Evolutionary conservation across 345 rosid genomes (phyloP).

Genomic region (Populus tremula): DNA sequence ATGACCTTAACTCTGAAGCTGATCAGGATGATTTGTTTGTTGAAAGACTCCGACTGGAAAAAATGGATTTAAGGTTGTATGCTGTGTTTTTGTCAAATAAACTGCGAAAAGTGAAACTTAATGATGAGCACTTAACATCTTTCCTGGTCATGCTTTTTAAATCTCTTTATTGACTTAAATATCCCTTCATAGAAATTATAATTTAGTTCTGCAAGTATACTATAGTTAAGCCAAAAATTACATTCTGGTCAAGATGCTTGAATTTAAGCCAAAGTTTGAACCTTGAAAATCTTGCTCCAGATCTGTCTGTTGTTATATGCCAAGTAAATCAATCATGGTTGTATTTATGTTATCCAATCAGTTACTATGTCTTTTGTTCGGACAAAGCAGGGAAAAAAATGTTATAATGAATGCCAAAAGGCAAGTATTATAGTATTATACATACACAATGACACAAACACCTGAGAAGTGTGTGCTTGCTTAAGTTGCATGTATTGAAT

Average conservation of each 20-base stretch:
- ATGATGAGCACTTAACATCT: background rate
- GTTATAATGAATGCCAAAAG: background rate
- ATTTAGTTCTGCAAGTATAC: background rate
- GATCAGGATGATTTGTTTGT: slow-evolving; percentile 53
- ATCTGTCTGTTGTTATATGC: background rate
- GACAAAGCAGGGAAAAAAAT: background rate
- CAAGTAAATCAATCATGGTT: background rate
- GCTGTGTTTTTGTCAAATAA: slow-evolving; percentile 5
- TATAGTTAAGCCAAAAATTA: background rate
- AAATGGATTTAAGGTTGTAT: slow-evolving; percentile 65
- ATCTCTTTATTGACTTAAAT: background rate
- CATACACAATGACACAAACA: background rate
- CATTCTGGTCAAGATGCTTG: background rate
- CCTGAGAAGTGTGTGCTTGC: background rate
- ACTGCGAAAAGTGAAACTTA: background rate
- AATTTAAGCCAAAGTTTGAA: background rate
- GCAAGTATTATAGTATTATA: background rate
- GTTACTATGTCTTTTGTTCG: background rate
- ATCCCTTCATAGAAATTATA: background rate
- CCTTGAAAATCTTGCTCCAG: background rate
- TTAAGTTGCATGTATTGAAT: slow-evolving; percentile 3
- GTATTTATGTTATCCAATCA: background rate
- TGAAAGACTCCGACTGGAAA: slow-evolving; percentile 83
- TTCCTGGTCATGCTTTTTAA: background rate
- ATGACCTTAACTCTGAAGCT: slow-evolving; percentile 48